Percentiles rank a stretch among this genome's conserved stretches.
These are phyloP conservation scores for Asterochloris sp. DNA, from an alignment of 139 green algal genomes.

Conservation along the genomic window DNA sequence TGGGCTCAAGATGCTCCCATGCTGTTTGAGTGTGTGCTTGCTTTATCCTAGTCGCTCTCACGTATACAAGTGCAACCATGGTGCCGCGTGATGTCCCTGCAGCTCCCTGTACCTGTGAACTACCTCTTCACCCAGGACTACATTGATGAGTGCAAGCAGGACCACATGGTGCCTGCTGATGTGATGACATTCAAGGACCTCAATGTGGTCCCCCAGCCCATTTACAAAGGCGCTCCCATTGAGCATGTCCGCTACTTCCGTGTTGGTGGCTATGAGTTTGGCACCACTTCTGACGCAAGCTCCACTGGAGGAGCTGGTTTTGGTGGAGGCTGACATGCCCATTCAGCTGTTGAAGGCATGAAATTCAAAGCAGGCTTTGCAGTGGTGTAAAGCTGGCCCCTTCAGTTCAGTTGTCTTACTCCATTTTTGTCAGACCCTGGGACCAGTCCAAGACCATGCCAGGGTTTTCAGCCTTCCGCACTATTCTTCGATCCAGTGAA, in stretches of 20 bases:
- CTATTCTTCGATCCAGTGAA: no score
- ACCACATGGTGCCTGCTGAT: constrained; percentile 35
- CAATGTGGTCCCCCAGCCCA: constrained; percentile 48
- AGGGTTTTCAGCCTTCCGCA: no score
- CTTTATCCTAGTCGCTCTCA: background rate
- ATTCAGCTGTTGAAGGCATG: no score
- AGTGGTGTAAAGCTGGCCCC: no score
- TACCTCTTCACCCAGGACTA: constrained; percentile 60
- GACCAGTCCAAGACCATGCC: no score
- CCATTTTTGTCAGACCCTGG: no score
- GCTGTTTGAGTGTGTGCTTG: no score
- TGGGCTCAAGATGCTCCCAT: no score
- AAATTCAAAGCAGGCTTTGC: no score
- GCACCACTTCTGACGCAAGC: constrained; percentile 14
- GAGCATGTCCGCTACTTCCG: constrained; percentile 75
- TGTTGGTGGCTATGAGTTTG: constrained; percentile 67
- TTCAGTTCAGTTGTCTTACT: no score
- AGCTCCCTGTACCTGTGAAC: constrained; percentile 23
- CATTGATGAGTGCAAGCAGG: constrained; percentile 52
- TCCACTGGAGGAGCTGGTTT: background rate
- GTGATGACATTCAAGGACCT: constrained; percentile 59
- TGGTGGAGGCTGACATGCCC: background rate
- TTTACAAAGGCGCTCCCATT: constrained; percentile 71
- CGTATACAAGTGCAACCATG: constrained; percentile 24
- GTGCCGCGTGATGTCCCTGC: background rate